Percentiles rank a stretch among this genome's conserved stretches.
These are phyloP conservation scores for Globisporangium takayamanum DNA, from an alignment of 352 stramenopile species.

Conservation along the genomic window DNA sequence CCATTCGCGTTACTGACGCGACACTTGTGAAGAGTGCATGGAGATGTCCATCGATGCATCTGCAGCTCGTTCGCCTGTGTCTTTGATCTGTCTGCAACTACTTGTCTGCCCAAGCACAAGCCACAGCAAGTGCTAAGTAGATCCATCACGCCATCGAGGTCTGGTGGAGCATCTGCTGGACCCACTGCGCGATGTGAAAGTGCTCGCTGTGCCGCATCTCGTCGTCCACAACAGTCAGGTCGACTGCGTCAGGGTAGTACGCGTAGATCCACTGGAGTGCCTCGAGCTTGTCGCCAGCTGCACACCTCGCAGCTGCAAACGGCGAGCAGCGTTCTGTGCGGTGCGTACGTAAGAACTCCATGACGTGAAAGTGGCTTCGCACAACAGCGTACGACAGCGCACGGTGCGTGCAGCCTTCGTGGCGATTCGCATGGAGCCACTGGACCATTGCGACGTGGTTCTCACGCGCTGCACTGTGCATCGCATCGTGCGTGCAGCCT, in stretches of 20 bases:
- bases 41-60: no score
- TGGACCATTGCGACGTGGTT: constrained; percentile 6
- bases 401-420: constrained; percentile 6
- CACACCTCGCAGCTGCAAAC: neutral
- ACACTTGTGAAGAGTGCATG: neutral
- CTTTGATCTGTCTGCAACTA: no score
- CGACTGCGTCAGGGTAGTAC: constrained; percentile 1
- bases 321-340: constrained; percentile 1
- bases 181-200: constrained; percentile 7
- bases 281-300: constrained; percentile 1
- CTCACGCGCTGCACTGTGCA: constrained; percentile 4
- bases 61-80: no score
- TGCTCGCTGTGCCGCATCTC: neutral
- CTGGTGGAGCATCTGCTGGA: neutral
- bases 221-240: neutral
- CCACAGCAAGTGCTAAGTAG: no score
- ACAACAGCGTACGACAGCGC: neutral
- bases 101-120: no score
- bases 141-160: no score
- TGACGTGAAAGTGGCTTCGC: neutral
- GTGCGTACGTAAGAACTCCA: constrained; percentile 7
- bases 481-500: constrained; percentile 8
- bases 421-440: constrained; percentile 12
- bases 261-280: neutral
- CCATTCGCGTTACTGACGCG: no score